Base-by-base conservation (phyloP, 192 early-diverging fungal species). In the Podochytrium sp. region DNA sequence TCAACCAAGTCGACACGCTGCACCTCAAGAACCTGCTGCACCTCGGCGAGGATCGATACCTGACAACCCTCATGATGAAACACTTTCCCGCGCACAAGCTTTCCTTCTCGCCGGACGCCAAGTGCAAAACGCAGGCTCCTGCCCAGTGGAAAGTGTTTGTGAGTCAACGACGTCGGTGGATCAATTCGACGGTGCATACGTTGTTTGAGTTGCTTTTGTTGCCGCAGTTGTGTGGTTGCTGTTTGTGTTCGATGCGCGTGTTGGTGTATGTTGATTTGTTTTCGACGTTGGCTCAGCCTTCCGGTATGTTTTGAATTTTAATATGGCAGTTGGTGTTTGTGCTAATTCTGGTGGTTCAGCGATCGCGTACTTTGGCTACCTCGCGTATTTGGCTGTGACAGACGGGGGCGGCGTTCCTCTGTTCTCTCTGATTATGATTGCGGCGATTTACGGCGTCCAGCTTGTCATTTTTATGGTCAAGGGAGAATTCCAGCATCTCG, bases 121-220 rank as follows among this genome's bases (percentile, higher is more conserved):
- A 94, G 40, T 97, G 95, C 83, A 93, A 96, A 76, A 96, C 95
- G 5, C 86, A 93, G 33, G 95, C 95, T 25, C 95, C 95, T 16
- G 91, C 91, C 65, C 83, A 87, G 27, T 97, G 95, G 85, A 85
- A 83, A 57, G 90, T 96, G 23, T 81, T 97, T 25, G 68, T 97
- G 64, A 92, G 91, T 51, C 95, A 97, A 78, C 86, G 95, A 52
- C 88, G 95, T 50, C 90, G 96, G 32, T 98, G 96, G 96, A 98
- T 98, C 80, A 98, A 98, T 81, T 93, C 92, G 60, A 98, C 96
- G 0, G 91, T 98, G 65, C 96, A 98, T 82, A 98, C 96, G 75
- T 80, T 98, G 71, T 69, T 96, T 42, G 95, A 96, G 78, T 79
- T 98, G 61, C 91, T 98, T n/a, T 87, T 90, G 50, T 94, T 98